Conservation (phyloP, 805 yeast species). For the Starmerella stigmatis region DNA sequence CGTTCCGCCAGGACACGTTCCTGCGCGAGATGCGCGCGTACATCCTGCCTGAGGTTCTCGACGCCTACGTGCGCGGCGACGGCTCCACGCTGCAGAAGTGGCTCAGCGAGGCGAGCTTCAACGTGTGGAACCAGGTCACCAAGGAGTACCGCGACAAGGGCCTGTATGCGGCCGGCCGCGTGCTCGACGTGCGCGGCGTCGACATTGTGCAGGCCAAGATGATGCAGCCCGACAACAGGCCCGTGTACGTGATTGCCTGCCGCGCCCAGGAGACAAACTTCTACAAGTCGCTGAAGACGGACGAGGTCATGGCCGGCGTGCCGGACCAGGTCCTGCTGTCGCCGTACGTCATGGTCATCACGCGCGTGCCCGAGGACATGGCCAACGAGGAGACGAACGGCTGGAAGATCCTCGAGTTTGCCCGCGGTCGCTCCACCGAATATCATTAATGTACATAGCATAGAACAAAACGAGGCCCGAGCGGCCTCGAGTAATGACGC, state of each 20-base stretch:
- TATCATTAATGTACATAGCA: conserved; percentile 27
- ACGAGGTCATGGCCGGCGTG: conserved; percentile 90
- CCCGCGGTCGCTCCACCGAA: conserved; percentile 82
- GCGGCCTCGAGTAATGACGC: background rate
- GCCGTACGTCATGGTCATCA: conserved; percentile 92
- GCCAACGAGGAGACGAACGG: conserved; percentile 89
- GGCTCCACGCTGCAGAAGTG: conserved; percentile 71
- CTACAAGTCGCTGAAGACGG: conserved; percentile 81
- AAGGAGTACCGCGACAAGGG: conserved; percentile 88
- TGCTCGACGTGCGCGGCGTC: conserved; percentile 89
- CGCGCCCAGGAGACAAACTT: conserved; percentile 93
- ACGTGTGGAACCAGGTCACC: conserved; percentile 86
- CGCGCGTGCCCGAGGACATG: conserved; percentile 85
- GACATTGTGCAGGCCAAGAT: conserved; percentile 81
- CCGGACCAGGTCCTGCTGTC: conserved; percentile 86
- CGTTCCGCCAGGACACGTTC: conserved; percentile 69
- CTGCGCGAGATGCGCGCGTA: conserved; percentile 76
- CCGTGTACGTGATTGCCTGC: conserved; percentile 86
- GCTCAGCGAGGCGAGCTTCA: conserved; percentile 95
- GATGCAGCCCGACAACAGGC: conserved; percentile 81
- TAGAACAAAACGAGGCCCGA: background rate
- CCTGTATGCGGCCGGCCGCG: conserved; percentile 78
- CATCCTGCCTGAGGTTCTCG: conserved; percentile 88
- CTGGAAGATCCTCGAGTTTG: conserved; percentile 92
- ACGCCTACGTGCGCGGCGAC: conserved; percentile 89